A percentile compares a stretch with the other conserved stretches of the same genome.
Evolutionary conservation across 257 asterid species (phyloP).

Genomic region (Solanum commersonii): DNA sequence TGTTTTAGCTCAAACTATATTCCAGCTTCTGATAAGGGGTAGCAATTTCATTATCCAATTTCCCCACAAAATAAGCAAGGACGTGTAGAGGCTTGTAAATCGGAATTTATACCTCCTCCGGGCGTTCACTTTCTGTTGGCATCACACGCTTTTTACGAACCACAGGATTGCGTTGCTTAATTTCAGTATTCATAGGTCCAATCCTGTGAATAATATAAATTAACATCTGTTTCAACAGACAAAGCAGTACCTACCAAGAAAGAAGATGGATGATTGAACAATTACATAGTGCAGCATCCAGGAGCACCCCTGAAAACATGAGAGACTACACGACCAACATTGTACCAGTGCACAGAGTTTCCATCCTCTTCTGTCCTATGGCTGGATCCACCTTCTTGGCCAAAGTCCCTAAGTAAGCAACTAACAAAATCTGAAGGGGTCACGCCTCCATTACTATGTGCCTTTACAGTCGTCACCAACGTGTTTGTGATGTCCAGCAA

Average conservation of each 20-base stretch:
- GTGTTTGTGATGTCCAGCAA: conserved; percentile 80
- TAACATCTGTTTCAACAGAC: neutral
- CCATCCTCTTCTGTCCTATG: conserved; percentile 28
- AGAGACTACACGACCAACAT: conserved; percentile 56
- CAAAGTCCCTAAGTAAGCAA: conserved; percentile 59
- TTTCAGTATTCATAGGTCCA: conserved; percentile 88
- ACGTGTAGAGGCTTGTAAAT: neutral
- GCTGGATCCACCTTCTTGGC: conserved; percentile 46
- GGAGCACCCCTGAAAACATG: conserved; percentile 56
- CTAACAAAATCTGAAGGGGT: conserved; percentile 74
- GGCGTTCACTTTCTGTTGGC: conserved; percentile 50
- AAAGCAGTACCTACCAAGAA: neutral
- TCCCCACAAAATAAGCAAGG: neutral
- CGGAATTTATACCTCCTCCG: conserved; percentile 58
- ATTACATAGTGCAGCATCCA: conserved; percentile 75
- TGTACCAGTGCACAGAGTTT: conserved; percentile 52
- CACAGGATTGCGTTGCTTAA: conserved; percentile 61
- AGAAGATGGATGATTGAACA: neutral
- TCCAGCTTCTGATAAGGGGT: neutral
- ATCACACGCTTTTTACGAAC: conserved; percentile 49
- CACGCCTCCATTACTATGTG: conserved; percentile 53
- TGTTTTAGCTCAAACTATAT: neutral
- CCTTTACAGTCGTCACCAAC: conserved; percentile 76
- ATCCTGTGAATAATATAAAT: conserved; percentile 35
- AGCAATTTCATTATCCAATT: neutral